Evolutionary conservation across 1,284 basidiomycete species (phyloP), one percentile per base, ranked within the genome.

Genomic region (Trichosporon sp.): DNA sequence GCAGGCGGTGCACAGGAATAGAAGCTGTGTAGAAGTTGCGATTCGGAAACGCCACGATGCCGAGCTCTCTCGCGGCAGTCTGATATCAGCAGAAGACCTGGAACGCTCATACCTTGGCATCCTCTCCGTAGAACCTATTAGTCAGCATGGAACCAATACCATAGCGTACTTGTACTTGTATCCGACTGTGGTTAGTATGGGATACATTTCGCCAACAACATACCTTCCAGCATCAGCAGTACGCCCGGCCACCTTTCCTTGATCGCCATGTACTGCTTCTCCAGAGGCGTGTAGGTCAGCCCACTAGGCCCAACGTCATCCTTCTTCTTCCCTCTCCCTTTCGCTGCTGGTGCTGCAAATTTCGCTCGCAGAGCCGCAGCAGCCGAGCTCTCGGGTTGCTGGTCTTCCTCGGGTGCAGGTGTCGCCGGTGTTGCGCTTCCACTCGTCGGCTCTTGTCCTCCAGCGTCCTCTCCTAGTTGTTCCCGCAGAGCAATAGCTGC

Each of bases 21-120:
- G 90, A 91, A 0, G 94, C 95, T 0, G 89, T 88, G 67, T 90
- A 83, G 72, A 96, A 91, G 81, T 96, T 95, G 31, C 92, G 87
- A 68, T 90, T 88, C 27, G 84, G 86, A 76, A 90, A 95, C 47
- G 56, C 56, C 56, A 60, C n/a, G 27, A 60, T 60, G 62, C 92
- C 92, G 18, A 97, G 86, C 77, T 92, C 90, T 80, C 88, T 88
- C 15, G 89, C 88, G 3, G 93, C 94, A 38, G 89, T 87, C 89
- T 92, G 58, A 7, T 34, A 29, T 71, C 34, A 72, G 68, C 62
- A 11, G 1, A 27, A 9, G 11, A 25, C 15, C 27, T 23, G 0
- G 0, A 1, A 23, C 7, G 56, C 81, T 63, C 70, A 6, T 60
- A 89, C 90, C 84, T 90, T 90, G 0, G 95, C 95, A 78, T 97